Evolutionary conservation across 192 early-diverging fungal species (phyloP), one percentile per base, ranked within the genome.

Genomic region (Backusella macrospora): DNA sequence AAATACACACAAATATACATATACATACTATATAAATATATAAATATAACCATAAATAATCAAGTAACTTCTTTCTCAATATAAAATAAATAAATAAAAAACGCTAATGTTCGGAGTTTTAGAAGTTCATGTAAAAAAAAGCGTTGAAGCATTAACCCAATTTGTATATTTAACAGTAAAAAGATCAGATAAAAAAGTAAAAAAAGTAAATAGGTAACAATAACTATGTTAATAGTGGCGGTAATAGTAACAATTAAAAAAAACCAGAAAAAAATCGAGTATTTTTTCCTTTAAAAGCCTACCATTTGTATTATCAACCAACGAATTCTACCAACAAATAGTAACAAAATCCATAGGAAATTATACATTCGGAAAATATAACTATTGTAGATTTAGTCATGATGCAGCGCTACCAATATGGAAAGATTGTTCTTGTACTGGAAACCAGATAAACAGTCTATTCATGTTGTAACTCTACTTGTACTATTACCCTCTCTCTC

Each of bases 291-390:
- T 21, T 10, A 52, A 55, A 55, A 55, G 23, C 18, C 21, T 55
- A 59, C 12, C 21, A 59, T 23, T 59, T 34, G 29, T 34, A 59
- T 26, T 23, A 59, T 9, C 6, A 49, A 49, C n/a, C n/a, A 52
- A 8, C 10, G 12, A 18, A 59, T 13, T 26, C 2, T 34, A 49
- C 14, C 48, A 49, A 49, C 18, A 55, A 55, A 55, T 55, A 59
- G 26, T 59, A 59, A 59, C 18, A 55, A 13, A 43, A 10, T 0
- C 21, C 21, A 52, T 52, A 59, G 52, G 52, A 59, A 59, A 59
- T 34, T 59, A 59, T 59, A 59, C 52, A 59, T 4, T 59, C 52
- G 52, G 52, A 59, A 59, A 59, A 13, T 59, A 59, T 8, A 59
- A 23, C 9, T 59, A 59, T 59, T 59, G 52, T 26, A 59, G 52